A percentile compares a stretch with the other conserved stretches of the same genome.
phyloP scores from a whole-genome alignment of 331 rosid genomes.

The Rhamnella rubrinervis region DNA sequence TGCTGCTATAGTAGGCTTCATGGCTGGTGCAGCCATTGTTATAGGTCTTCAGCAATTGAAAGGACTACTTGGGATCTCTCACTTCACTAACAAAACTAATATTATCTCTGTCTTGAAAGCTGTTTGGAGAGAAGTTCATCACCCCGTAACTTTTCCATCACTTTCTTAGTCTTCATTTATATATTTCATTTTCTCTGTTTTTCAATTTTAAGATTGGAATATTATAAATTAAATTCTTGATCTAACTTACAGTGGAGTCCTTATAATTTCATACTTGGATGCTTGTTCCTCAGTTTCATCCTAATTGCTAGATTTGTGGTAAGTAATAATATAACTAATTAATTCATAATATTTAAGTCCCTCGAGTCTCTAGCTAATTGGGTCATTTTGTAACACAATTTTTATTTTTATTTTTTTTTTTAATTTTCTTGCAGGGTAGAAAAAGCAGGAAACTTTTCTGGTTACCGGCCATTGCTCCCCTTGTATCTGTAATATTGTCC shows the following conservation, averaged over 20 bases:
- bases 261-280: conserved; percentile 56
- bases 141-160: conserved; percentile 32
- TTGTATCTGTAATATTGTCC: conserved; percentile 53
- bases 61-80: conserved; percentile 53
- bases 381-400: neutral
- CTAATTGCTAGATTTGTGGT: conserved; percentile 58
- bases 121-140: conserved; percentile 49
- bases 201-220: no score
- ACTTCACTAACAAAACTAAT: conserved; percentile 59
- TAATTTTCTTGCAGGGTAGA: conserved; percentile 40
- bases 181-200: neutral
- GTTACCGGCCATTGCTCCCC: conserved; percentile 71
- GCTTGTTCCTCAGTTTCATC: conserved; percentile 61
- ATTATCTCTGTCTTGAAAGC: conserved; percentile 57
- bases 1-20: conserved; percentile 66
- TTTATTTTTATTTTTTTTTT: neutral
- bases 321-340: conserved; percentile 12
- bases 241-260: conserved; percentile 62
- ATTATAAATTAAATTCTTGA: neutral
- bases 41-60: conserved; percentile 76
- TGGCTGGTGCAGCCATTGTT: conserved; percentile 68
- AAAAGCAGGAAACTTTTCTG: conserved; percentile 63
- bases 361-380: neutral
- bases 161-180: neutral
- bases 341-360: neutral